These are phyloP conservation scores for Cyberlindnera xishuangbannaensis DNA, from an alignment of 805 yeast species.

Conservation along the genomic window DNA sequence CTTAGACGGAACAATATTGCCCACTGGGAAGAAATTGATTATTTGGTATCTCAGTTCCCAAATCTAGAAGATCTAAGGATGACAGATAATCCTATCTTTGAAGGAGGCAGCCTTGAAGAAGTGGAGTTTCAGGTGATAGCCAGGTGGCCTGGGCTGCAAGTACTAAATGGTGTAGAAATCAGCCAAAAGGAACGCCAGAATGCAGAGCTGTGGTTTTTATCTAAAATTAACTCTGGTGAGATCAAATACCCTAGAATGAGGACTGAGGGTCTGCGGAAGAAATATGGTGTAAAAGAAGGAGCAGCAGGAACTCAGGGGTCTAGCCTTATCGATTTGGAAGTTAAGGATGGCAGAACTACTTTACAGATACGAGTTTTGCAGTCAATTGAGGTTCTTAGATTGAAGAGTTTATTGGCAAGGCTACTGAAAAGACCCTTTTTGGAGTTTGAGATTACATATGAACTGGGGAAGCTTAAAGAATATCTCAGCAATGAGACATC, in stretches of 20 bases:
- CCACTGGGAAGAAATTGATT: constrained; percentile 46
- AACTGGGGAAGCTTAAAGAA: constrained; percentile 20
- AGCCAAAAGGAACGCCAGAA: constrained; percentile 43
- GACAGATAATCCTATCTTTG: constrained; percentile 45
- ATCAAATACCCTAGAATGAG: constrained; percentile 21
- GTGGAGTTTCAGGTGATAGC: constrained; percentile 37
- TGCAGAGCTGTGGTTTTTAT: constrained; percentile 64
- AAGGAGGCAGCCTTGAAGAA: constrained; percentile 18
- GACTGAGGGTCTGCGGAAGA: constrained; percentile 1
- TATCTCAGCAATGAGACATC: constrained; percentile 22
- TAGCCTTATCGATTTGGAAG: constrained; percentile 3
- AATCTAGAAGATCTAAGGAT: constrained; percentile 41
- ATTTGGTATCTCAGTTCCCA: constrained; percentile 33
- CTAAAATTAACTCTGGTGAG: constrained; percentile 34
- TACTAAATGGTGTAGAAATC: constrained; percentile 55
- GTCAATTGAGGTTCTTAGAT: constrained; percentile 30
- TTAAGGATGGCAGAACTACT: constrained; percentile 1
- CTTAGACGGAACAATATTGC: constrained; percentile 44
- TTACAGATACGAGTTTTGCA: constrained; percentile 20
- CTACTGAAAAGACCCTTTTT: constrained; percentile 20
- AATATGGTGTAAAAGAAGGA: constrained; percentile 16
- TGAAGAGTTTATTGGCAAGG: constrained; percentile 29
- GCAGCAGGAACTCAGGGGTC: not conserved
- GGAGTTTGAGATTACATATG: constrained; percentile 21
- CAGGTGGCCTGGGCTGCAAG: constrained; percentile 32